These are phyloP conservation scores for Moricandia moricandioides DNA, from an alignment of 345 rosid genomes.

Conservation along the genomic window DNA sequence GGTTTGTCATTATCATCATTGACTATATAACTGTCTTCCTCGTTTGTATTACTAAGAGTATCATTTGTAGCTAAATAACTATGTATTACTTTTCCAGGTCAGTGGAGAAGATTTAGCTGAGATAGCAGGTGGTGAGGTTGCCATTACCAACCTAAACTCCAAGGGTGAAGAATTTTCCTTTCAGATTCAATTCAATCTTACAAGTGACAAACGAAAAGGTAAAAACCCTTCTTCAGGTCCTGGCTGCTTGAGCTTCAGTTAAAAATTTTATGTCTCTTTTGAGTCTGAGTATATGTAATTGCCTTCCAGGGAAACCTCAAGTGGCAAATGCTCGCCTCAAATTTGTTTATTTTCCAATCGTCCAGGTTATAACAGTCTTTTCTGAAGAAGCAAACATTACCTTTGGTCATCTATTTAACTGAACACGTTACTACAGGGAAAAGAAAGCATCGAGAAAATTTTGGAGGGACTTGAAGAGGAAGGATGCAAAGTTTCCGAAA, in stretches of 20 bases:
- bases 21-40: background rate
- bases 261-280: background rate
- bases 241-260: background rate
- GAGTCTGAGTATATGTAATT: conserved; percentile 12
- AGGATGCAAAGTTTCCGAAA: conserved; percentile 47
- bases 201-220: conserved; percentile 26
- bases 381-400: background rate
- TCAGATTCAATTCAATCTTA: conserved; percentile 43
- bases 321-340: conserved; percentile 70
- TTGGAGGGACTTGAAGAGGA: conserved; percentile 48
- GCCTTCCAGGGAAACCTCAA: conserved; percentile 27
- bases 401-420: conserved; percentile 5
- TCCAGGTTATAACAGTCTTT: conserved; percentile 44
- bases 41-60: background rate
- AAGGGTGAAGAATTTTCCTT: conserved; percentile 53
- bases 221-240: conserved; percentile 2
- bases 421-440: conserved; percentile 48
- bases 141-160: conserved; percentile 62
- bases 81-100: conserved; percentile 46
- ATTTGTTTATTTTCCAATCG: conserved; percentile 64
- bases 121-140: conserved; percentile 60
- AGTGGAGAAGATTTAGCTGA: conserved; percentile 63
- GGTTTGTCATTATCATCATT: conserved; percentile 34
- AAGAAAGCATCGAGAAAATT: conserved; percentile 59
- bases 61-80: background rate